These are phyloP conservation scores for Saccharomycopsis guyanensis DNA, from an alignment of 805 yeast genomes.

Conservation along the genomic window DNA sequence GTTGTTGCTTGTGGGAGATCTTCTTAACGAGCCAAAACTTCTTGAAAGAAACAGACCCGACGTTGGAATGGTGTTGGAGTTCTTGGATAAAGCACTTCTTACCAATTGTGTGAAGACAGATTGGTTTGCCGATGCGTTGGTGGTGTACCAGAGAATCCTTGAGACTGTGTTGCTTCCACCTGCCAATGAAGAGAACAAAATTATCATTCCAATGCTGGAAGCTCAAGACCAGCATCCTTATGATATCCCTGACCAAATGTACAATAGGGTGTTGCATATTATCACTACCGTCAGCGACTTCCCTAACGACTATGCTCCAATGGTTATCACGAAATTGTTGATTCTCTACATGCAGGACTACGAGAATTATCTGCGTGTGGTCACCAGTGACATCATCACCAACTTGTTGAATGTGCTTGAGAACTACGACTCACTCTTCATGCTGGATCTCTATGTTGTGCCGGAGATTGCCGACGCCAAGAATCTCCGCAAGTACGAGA, in stretches of 20 bases:
- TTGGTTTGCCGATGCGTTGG: slow-evolving; percentile 55
- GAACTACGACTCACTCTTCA: slow-evolving; percentile 25
- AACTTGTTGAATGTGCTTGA: slow-evolving; percentile 39
- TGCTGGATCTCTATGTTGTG: not conserved
- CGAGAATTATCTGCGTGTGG: slow-evolving; percentile 32
- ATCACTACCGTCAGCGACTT: slow-evolving; percentile 30
- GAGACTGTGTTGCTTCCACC: slow-evolving; percentile 45
- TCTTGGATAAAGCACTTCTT: slow-evolving; percentile 31
- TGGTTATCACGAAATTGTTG: slow-evolving; percentile 47
- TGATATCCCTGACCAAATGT: not conserved
- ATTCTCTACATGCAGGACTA: slow-evolving; percentile 45
- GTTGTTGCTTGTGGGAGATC: not conserved
- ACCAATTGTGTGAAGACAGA: slow-evolving; percentile 34
- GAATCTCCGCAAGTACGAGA: not conserved
- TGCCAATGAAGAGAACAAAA: slow-evolving; percentile 29
- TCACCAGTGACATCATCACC: slow-evolving; percentile 40
- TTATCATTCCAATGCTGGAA: slow-evolving; percentile 21
- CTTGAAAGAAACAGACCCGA: slow-evolving; percentile 5
- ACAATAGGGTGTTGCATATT: not conserved
- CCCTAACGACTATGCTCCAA: slow-evolving; percentile 39
- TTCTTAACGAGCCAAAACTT: not conserved
- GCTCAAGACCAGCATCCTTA: not conserved
- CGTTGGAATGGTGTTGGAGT: slow-evolving; percentile 31
- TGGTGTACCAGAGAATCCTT: slow-evolving; percentile 47
- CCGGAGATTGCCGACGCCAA: not conserved